Percentiles rank a stretch among this genome's conserved stretches.
Conservation (phyloP, 2,329 filamentous ascomycete genomes). For the Trichoderma oligosporum region DNA sequence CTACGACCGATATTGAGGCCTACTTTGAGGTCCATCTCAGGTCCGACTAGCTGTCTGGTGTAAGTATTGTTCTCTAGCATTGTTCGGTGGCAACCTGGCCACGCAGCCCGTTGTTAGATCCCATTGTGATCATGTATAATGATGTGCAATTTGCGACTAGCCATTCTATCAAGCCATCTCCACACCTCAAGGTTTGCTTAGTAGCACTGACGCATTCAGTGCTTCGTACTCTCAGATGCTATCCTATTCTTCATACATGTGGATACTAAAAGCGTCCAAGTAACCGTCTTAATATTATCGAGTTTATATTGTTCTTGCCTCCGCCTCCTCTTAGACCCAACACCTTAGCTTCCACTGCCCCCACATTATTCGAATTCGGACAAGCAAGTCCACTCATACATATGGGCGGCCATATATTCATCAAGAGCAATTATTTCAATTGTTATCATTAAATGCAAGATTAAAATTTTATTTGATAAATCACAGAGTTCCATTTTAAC, state of each 20-base stretch:
- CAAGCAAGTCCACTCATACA: neutral
- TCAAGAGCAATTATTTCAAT: neutral
- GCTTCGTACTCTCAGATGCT: neutral
- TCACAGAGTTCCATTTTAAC: neutral
- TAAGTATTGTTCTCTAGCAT: neutral
- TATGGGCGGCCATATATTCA: neutral
- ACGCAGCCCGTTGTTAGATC: neutral
- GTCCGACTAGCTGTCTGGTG: neutral
- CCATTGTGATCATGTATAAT: neutral
- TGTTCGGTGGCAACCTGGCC: neutral
- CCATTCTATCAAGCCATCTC: neutral
- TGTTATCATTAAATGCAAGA: slow-evolving; percentile 1
- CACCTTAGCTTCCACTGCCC: neutral
- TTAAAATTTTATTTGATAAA: neutral
- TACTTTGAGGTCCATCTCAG: no score
- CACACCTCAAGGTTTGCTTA: neutral
- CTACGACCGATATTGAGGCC: neutral
- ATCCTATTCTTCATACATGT: neutral
- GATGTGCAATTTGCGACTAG: neutral
- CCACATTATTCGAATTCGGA: neutral
- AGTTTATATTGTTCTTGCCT: slow-evolving; percentile 9
- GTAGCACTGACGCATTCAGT: neutral
- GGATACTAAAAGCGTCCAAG: neutral
- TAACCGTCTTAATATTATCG: neutral
- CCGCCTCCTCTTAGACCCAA: neutral